Conservation (phyloP, 352 stramenopile species). For the Globisporangium okanoganense region DNA sequence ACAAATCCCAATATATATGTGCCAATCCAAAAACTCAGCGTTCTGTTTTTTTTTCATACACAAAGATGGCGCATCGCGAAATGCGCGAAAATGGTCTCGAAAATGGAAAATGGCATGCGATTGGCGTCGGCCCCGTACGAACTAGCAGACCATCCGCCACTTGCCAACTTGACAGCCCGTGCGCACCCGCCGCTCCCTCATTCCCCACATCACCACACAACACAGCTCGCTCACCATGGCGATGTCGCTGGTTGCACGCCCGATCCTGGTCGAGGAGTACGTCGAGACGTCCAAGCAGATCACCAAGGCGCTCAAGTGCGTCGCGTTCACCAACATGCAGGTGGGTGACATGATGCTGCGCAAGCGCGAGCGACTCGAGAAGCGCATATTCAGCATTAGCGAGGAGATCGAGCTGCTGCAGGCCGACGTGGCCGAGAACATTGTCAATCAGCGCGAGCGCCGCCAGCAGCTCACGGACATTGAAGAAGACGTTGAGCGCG, state of each 20-base stretch:
- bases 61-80: not conserved
- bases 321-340: slow-evolving; percentile 59
- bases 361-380: slow-evolving; percentile 41
- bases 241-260: slow-evolving; percentile 31
- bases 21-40: not conserved
- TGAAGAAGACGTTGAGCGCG: slow-evolving; percentile 49
- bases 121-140: not conserved
- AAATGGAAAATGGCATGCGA: not conserved
- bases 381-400: slow-evolving; percentile 33
- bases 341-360: slow-evolving; percentile 51
- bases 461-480: slow-evolving; percentile 40
- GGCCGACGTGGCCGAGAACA: slow-evolving; percentile 47
- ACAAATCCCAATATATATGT: not conserved
- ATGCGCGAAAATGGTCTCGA: not conserved
- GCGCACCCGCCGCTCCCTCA: not conserved
- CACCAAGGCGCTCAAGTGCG: slow-evolving; percentile 62
- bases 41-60: not conserved
- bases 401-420: slow-evolving; percentile 56
- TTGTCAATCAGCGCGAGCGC: slow-evolving; percentile 41
- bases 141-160: not conserved
- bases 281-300: slow-evolving; percentile 52
- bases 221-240: slow-evolving; percentile 12
- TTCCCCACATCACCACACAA: too few relatives aligned
- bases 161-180: slow-evolving; percentile 10
- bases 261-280: slow-evolving; percentile 26